Evolutionary conservation across 2,329 filamentous ascomycete species (phyloP).

Genomic region (Acephala macrosclerotiorum): DNA sequence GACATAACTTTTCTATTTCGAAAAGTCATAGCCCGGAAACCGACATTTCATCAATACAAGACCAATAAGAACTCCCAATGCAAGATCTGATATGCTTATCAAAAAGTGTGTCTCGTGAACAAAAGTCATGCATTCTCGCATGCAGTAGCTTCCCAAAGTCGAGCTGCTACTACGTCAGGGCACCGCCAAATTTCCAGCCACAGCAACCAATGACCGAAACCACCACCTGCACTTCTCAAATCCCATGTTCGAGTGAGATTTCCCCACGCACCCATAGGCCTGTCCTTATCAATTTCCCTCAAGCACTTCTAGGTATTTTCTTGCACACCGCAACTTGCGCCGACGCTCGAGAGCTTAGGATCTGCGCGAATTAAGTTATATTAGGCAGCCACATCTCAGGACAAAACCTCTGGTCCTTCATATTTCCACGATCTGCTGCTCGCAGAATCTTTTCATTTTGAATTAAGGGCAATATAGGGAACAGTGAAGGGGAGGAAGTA

Average conservation of each 20-base stretch:
- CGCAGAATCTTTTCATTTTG: conserved; percentile 5
- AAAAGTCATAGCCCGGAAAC: too few relatives aligned
- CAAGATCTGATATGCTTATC: conserved; percentile 23
- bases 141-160: conserved; percentile 13
- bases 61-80: conserved; percentile 24
- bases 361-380: conserved; percentile 1
- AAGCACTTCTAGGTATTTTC: background rate
- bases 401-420: background rate
- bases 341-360: background rate
- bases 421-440: background rate
- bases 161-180: conserved; percentile 16
- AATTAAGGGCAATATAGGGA: conserved; percentile 22
- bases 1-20: too few relatives aligned
- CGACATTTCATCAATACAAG: too few relatives aligned
- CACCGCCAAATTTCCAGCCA: conserved; percentile 14
- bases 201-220: conserved; percentile 15
- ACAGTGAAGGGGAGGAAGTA: conserved; percentile 19
- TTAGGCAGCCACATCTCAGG: conserved; percentile 22
- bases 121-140: conserved; percentile 20
- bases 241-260: conserved; percentile 19
- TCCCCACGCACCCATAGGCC: conserved; percentile 10
- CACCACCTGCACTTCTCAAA: conserved; percentile 12
- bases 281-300: conserved; percentile 19
- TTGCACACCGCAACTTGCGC: conserved; percentile 25
- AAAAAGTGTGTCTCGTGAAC: conserved; percentile 31